Evolutionary conservation across 2,329 filamentous ascomycete species (phyloP), one percentile per base, ranked within the genome.

Genomic region (Diatrype stigma): DNA sequence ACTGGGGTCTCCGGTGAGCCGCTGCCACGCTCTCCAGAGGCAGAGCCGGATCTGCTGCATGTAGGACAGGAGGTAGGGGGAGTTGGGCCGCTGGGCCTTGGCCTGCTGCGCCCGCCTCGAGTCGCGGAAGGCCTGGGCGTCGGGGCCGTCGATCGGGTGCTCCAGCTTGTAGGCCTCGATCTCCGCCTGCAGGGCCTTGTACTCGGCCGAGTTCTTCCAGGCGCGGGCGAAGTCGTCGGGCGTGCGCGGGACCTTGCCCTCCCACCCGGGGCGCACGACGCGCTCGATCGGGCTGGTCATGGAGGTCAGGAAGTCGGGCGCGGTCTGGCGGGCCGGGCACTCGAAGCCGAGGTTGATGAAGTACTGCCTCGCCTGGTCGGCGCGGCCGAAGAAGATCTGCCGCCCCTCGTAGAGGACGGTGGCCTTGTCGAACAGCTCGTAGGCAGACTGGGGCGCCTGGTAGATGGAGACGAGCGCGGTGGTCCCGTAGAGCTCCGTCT

Each of bases 51-150:
- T 70, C 68, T 96, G 92, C 68, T 92, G 85, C 3, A 53, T 47
- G 58, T 86, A 89, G 0, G 90, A 93, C 35, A 96, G 74, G 1
- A 90, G 96, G 68, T 86, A 96, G 0, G 92, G 90, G 1, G 90
- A 95, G 66, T 82, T 82, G 46, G 78, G 68, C 3, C 89, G 86
- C 64, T 80, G 77, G 26, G 70, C 63, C 63, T 75, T 79, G 56
- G 82, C 78, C 64, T 84, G 80, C 65, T 82, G 77, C 14, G 73
- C 73, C 47, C 72, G 68, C 68, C 72, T 77, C 50, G 73, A 75
- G n/a, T 72, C 74, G 54, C 80, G 79, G 73, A 84, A 84, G 14
- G 69, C 75, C 53, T 77, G 71, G 16, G 80, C 80, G 49, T 82
- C 79, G n/a, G 76, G 72, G 8, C 80, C 80, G 58, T 75, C 67